Percentiles rank a stretch among this genome's conserved stretches.
Evolutionary conservation across 768 basidiomycete genomes (phyloP).

Genomic region (Hortiboletus campestris): DNA sequence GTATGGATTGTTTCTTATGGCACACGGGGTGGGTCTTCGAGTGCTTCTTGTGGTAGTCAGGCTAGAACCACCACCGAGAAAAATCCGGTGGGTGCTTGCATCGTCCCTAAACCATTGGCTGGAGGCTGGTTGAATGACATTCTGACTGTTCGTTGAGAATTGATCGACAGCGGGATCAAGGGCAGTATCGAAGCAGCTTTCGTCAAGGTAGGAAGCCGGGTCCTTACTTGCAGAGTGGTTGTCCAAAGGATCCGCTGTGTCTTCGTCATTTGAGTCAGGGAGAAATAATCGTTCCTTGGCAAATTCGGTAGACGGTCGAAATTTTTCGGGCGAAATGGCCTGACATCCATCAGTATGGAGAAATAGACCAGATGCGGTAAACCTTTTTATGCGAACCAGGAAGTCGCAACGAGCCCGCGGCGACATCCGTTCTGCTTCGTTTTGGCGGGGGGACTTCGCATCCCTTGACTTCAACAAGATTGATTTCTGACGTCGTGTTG

Average conservation of each 20-base stretch:
- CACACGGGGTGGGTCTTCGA: background rate
- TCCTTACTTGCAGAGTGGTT: background rate
- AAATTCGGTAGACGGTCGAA: background rate
- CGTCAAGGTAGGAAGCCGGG: constrained; percentile 22
- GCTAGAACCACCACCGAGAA: background rate
- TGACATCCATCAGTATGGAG: constrained; percentile 9
- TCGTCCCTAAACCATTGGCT: constrained; percentile 9
- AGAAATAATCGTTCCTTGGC: constrained; percentile 20
- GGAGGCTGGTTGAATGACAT: constrained; percentile 2
- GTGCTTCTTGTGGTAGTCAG: background rate
- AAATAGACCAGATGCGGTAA: background rate
- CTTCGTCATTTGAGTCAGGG: constrained; percentile 12
- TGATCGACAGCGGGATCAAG: constrained; percentile 8
- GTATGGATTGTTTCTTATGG: constrained; percentile 4
- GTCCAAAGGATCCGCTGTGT: background rate
- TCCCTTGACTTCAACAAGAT: constrained; percentile 37
- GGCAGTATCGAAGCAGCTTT: constrained; percentile 30
- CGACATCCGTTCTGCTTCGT: constrained; percentile 8
- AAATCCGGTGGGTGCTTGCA: background rate
- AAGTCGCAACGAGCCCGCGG: background rate
- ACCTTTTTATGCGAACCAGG: constrained; percentile 13
- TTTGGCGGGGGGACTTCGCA: constrained; percentile 17
- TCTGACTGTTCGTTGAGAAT: background rate
- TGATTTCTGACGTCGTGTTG: constrained; percentile 30
- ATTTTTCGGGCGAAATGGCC: background rate